Evolutionary conservation across 768 basidiomycete genomes (phyloP).

Genomic region (Candolleomyces aberdarensis): DNA sequence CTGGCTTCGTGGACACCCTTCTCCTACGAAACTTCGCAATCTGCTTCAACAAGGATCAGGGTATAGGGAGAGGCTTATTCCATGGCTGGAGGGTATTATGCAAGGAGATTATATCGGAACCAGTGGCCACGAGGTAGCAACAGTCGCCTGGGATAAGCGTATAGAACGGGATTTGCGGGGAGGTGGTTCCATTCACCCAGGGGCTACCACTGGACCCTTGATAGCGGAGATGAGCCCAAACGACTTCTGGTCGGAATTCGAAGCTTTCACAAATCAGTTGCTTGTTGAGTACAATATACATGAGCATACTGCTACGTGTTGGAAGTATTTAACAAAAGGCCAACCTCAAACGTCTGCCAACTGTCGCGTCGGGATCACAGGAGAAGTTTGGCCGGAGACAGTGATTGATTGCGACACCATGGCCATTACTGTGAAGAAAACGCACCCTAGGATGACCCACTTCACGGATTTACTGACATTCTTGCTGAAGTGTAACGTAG

Average conservation of each 20-base stretch:
- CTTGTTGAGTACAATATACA: background rate
- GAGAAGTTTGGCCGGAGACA: background rate
- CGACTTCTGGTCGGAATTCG: background rate
- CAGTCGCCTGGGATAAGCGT: too few relatives aligned
- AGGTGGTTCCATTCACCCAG: too few relatives aligned
- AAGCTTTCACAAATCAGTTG: background rate
- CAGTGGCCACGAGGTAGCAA: too few relatives aligned
- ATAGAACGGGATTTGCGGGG: too few relatives aligned
- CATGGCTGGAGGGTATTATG: too few relatives aligned
- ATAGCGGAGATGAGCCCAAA: background rate
- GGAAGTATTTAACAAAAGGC: background rate
- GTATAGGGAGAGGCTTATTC: background rate
- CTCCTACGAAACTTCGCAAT: background rate
- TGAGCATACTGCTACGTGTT: background rate
- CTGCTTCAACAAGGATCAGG: background rate
- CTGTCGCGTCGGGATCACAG: conserved; percentile 10
- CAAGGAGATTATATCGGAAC: too few relatives aligned
- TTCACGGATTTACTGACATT: background rate
- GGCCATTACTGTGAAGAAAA: background rate
- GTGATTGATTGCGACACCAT: background rate
- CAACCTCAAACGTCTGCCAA: conserved; percentile 1
- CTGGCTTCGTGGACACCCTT: background rate
- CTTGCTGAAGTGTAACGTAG: conserved; percentile 4
- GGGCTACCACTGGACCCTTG: too few relatives aligned
- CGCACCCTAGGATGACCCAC: background rate